phyloP scores from a whole-genome alignment of 2,329 filamentous ascomycete species.

The Colletotrichum endophyticum region DNA sequence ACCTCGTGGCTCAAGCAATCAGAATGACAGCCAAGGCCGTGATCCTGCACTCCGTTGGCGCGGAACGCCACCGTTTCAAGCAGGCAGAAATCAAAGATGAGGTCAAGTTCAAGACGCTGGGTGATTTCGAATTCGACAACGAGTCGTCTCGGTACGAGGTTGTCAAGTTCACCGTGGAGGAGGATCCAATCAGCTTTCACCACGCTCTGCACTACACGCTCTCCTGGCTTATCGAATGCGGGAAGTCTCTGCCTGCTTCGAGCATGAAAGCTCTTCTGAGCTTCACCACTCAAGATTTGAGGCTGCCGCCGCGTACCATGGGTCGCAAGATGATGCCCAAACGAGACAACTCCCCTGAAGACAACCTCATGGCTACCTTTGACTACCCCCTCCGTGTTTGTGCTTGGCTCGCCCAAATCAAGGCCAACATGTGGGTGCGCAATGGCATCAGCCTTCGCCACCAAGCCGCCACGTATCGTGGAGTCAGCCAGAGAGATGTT shows the following conservation, averaged over 20 bases:
- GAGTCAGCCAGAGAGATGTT: constrained; percentile 87
- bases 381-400: constrained; percentile 94
- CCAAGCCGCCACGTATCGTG: constrained; percentile 92
- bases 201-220: constrained; percentile 95
- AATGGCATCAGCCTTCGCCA: constrained; percentile 96
- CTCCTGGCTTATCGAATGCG: constrained; percentile 94
- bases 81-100: constrained; percentile 89
- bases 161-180: constrained; percentile 87
- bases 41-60: constrained; percentile 87
- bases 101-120: constrained; percentile 78
- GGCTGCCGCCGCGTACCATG: constrained; percentile 67
- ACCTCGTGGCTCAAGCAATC: constrained; percentile 73
- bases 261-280: constrained; percentile 72
- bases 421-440: constrained; percentile 97
- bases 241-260: constrained; percentile 73
- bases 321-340: constrained; percentile 61
- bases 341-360: constrained; percentile 68
- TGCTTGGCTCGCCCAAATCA: constrained; percentile 97
- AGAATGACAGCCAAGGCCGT: constrained; percentile 79
- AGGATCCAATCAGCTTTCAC: constrained; percentile 94
- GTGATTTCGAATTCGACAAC: constrained; percentile 80
- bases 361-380: constrained; percentile 85
- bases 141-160: constrained; percentile 65
- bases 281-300: constrained; percentile 75
- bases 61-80: constrained; percentile 85